Evolutionary conservation across 176 grass and related monocot species (phyloP), one percentile per base, ranked within the genome.

Genomic region (Eragrostis curvula): DNA sequence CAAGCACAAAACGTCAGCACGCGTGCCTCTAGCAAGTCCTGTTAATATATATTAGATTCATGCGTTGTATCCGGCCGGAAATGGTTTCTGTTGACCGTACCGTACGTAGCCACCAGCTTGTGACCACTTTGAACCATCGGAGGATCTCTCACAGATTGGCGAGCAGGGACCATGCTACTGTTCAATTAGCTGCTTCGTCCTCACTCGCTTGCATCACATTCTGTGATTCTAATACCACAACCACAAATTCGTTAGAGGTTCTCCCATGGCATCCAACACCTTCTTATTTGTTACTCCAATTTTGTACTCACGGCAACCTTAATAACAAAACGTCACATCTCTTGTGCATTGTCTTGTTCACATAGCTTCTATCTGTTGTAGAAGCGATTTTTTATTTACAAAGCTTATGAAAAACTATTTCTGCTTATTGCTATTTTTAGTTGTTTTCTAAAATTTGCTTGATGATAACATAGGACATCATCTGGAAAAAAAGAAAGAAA

Each of bases 1-100:
- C 59, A 29, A 74, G 87, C 87, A 74, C 23, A 28, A 36, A 52
- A 68, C 43, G 81, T 74, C 81, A 17, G 81, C 76, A 70, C 80
- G 80, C 80, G 67, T 45, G 87, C 81, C n/a, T 25, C 53, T 9
- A 25, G 27, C 45, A 40, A 49, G 62, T 78, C 52, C 50, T 60
- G 24, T 56, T 30, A 18, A 17, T 29, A 50, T 0, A 9, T 11
- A 0, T 12, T 18, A 5, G 63, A 41, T 68, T 6, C 44, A 13
- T 80, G 65, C 86, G 32, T 18, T 29, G 74, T 52, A 39, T 67
- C 77, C 46, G 46, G 67, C 62, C 12, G 32, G 17, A 66, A 59
- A 75, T 2, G 63, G 70, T 53, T 70, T 40, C 30, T 56, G 75
- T 62, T 42, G 73, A 66, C 80, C 67, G 45, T 77, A 78, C 80